Evolutionary conservation across 768 basidiomycete species (phyloP).

Genomic region (Peribolospora kevripleyi): DNA sequence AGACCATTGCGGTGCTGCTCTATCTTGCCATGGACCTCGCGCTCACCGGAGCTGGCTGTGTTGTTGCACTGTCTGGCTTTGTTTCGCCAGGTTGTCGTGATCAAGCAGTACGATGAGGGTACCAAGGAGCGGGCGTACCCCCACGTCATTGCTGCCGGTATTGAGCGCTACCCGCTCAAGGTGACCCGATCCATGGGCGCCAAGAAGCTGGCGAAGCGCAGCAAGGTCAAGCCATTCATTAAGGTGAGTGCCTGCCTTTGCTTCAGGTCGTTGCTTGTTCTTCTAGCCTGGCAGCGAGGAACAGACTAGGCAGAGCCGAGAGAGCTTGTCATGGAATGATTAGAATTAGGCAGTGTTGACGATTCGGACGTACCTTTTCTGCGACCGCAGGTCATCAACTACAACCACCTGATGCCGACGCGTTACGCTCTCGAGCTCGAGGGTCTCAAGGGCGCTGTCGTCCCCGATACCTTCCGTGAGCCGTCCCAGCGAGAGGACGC

Average conservation of each 20-base stretch:
- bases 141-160: constrained; percentile 91
- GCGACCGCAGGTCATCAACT: constrained; percentile 54
- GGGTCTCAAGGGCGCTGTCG: constrained; percentile 63
- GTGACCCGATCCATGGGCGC: constrained; percentile 93
- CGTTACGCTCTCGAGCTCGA: constrained; percentile 96
- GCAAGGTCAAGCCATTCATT: constrained; percentile 98
- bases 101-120: constrained; percentile 92
- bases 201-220: constrained; percentile 75
- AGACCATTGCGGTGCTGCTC: no score
- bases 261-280: neutral
- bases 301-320: neutral
- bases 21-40: no score
- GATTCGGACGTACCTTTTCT: neutral
- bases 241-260: constrained; percentile 38
- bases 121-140: constrained; percentile 88
- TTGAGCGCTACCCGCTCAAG: constrained; percentile 95
- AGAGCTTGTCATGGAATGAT: neutral
- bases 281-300: neutral
- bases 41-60: no score
- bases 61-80: no score
- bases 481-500: constrained; percentile 62
- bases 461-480: constrained; percentile 87
- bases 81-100: constrained; percentile 35
- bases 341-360: neutral
- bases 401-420: constrained; percentile 96